Evolutionary conservation across 169 alveolate species (phyloP), one percentile per base, ranked within the genome.

Genomic region (Eimeria sp.): DNA sequence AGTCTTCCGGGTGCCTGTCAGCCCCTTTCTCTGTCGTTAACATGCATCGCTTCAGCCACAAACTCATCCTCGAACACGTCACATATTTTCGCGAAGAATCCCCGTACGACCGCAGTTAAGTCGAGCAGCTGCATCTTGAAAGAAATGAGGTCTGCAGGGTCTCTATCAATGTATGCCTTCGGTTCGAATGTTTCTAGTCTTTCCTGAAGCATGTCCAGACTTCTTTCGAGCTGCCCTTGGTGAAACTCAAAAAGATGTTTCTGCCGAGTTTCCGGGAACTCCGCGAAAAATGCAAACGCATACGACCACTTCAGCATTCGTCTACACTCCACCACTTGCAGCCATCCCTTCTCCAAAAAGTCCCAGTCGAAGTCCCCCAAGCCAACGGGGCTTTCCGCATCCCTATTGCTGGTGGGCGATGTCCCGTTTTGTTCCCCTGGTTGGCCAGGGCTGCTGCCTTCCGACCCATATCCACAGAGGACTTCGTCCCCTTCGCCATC

Each of bases 261-360:
- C 62, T 85, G 95, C 49, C 66, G 87, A 25, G 43, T 62, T 33
- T 66, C 83, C 27, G 76, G 88, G 37, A 56, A 68, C 27, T 90
- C 95, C 4, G 95, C 93, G 40, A 78, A 95, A 83, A 78, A 95
- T 27, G 89, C 95, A 27, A 85, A 88, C n/a, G 97, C 97, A 58
- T 95, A 95, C 54, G 97, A 77, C 95, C 95, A 95, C 85, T 95
- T 95, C 80, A 95, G 90, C 78, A 95, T 89, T 23, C 94, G 94
- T 43, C 96, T 85, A 58, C 96, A 95, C 95, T 85, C 93, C 89
- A 95, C 68, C 43, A 95, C 76, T 66, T 95, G 97, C 71, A 74
- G 58, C 58, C 85, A 80, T 16, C 95, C 97, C 49, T 95, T 88
- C 80, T 95, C 95, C 64, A 95, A 90, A 64, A 95, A 95, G 78